A percentile compares a stretch with the other conserved stretches of the same genome.
Conservation (phyloP, 305 asterid genomes). For the Nicotiana rustica region DNA sequence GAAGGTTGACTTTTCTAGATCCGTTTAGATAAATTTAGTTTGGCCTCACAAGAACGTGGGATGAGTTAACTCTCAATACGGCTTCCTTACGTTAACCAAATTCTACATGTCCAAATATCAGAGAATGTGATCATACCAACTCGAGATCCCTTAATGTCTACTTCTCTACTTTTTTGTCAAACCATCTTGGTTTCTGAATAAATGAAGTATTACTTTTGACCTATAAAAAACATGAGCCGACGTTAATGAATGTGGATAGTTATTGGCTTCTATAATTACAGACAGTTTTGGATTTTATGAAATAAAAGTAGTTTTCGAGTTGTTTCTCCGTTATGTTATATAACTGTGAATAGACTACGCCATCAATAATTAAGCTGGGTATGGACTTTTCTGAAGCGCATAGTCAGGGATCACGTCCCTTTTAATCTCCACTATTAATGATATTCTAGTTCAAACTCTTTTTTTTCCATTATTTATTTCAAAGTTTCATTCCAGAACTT, state of each 20-base stretch:
- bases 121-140: background rate
- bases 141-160: background rate
- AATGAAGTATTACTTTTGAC: no score
- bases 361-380: background rate
- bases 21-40: background rate
- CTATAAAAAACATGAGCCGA: background rate
- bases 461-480: background rate
- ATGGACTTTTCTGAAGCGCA: background rate
- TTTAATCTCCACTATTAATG: background rate
- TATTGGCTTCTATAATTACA: background rate
- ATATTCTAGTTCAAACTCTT: background rate
- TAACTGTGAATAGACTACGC: background rate
- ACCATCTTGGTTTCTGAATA: no score
- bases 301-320: no score
- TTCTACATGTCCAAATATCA: background rate
- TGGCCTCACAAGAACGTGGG: background rate
- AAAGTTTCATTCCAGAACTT: background rate
- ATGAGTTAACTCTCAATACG: background rate
- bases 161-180: background rate
- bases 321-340: background rate
- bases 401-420: background rate
- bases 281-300: background rate
- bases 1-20: slow-evolving; percentile 13
- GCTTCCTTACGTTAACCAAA: background rate
- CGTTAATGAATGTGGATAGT: background rate